Evolutionary conservation across 148 eudicot species (phyloP).

Genomic region (Amaranthus palmeri): DNA sequence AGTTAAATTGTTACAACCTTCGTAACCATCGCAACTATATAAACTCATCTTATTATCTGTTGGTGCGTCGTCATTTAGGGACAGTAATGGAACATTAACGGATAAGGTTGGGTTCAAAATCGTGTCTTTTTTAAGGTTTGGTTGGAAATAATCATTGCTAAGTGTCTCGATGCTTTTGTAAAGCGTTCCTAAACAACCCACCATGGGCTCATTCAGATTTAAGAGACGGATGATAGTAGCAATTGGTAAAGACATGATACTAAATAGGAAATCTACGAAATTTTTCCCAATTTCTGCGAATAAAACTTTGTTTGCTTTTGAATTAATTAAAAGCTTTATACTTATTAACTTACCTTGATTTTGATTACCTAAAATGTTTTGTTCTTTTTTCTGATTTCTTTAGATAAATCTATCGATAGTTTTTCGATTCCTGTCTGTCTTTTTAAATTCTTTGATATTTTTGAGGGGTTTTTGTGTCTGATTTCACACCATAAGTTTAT

Average conservation of each 20-base stretch:
- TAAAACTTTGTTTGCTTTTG: conserved; percentile 24
- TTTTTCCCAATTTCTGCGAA: conserved; percentile 33
- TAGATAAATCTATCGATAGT: too few relatives aligned
- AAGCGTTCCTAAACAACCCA: conserved; percentile 17
- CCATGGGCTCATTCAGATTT: neutral
- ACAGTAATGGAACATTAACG: conserved; percentile 11
- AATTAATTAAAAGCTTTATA: conserved; percentile 28
- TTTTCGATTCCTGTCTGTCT: too few relatives aligned
- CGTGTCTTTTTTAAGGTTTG: neutral
- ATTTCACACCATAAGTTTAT: too few relatives aligned
- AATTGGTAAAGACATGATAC: conserved; percentile 22
- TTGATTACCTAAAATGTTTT: neutral
- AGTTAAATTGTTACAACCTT: neutral
- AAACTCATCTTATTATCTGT: too few relatives aligned
- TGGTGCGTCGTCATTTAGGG: neutral
- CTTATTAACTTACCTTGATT: neutral
- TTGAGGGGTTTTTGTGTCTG: too few relatives aligned
- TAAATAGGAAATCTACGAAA: conserved; percentile 35
- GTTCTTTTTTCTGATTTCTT: too few relatives aligned
- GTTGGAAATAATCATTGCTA: neutral
- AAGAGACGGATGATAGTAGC: conserved; percentile 15
- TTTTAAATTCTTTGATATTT: too few relatives aligned
- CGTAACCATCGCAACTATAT: neutral
- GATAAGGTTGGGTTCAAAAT: neutral
- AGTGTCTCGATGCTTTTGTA: conserved; percentile 9